Percentiles rank a stretch among this genome's conserved stretches.
These are phyloP conservation scores for Lenwebbia sp. DNA, from an alignment of 345 rosid genomes.

Conservation along the genomic window DNA sequence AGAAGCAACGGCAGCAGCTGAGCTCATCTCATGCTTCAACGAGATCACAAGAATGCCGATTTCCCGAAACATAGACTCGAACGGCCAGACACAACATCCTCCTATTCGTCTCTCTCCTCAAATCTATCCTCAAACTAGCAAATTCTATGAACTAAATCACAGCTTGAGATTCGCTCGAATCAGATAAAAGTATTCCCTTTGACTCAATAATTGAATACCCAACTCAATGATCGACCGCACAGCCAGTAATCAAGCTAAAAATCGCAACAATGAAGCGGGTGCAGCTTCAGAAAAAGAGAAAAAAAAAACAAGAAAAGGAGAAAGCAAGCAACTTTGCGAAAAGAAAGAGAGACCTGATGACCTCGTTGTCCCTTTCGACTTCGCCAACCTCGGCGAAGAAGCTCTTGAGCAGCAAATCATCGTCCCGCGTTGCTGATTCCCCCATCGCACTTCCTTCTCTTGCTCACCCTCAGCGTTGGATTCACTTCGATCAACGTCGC, in stretches of 20 bases:
- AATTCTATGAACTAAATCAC: not conserved
- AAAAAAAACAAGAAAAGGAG: not conserved
- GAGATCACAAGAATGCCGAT: not conserved
- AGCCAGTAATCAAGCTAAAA: not conserved
- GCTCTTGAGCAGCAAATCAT: slow-evolving; percentile 77
- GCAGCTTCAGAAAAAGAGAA: not conserved
- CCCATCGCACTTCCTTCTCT: slow-evolving; percentile 28
- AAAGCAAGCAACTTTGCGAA: not conserved
- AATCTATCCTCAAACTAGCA: not conserved
- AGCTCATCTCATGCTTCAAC: not conserved
- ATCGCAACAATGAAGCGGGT: not conserved
- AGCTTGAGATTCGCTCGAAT: not conserved
- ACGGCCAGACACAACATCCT: not conserved
- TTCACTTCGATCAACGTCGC: not conserved
- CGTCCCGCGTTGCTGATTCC: slow-evolving; percentile 31
- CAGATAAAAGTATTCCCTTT: not conserved
- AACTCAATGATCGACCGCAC: not conserved
- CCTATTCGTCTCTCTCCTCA: not conserved
- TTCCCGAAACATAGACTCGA: not conserved
- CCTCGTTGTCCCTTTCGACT: slow-evolving; percentile 96
- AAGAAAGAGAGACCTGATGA: slow-evolving; percentile 43
- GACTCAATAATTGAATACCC: not conserved
- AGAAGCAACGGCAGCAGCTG: not conserved
- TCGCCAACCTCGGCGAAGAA: slow-evolving; percentile 97
- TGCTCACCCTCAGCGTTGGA: not conserved